Conservation (phyloP, 805 yeast genomes). For the Isabelozyma heimii region DNA sequence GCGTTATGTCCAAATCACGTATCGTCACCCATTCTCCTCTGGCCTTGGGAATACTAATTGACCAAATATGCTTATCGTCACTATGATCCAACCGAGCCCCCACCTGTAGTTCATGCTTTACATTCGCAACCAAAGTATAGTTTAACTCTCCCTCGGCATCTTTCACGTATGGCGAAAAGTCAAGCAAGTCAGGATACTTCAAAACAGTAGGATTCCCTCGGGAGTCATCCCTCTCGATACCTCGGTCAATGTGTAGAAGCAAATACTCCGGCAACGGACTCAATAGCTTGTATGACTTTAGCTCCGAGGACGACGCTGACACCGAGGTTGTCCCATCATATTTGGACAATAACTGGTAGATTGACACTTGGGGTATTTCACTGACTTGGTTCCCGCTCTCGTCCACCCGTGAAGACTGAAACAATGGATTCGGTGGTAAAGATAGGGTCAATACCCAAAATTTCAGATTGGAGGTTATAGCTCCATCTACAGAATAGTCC, state of each 20-base stretch:
- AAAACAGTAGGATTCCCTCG: constrained; percentile 52
- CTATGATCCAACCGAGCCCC: constrained; percentile 12
- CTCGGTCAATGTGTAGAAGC: constrained; percentile 56
- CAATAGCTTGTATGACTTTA: constrained; percentile 36
- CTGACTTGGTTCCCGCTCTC: not conserved
- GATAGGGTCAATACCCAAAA: constrained; percentile 60
- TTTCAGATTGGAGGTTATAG: constrained; percentile 5
- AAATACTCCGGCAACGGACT: constrained; percentile 51
- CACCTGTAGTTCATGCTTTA: constrained; percentile 10
- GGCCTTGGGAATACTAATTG: constrained; percentile 36
- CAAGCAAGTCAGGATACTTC: constrained; percentile 48
- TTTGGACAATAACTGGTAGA: constrained; percentile 44
- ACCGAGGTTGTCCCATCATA: constrained; percentile 31
- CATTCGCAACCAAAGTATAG: constrained; percentile 33
- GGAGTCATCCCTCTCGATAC: constrained; percentile 10
- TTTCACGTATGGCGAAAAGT: constrained; percentile 29
- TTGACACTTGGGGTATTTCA: constrained; percentile 50
- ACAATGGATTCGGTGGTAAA: constrained; percentile 54
- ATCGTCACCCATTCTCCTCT: constrained; percentile 57
- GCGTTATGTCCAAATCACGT: constrained; percentile 46
- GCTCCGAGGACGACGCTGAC: constrained; percentile 28
- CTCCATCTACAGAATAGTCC: constrained; percentile 18
- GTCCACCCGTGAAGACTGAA: constrained; percentile 40
- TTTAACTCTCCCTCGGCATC: constrained; percentile 13
- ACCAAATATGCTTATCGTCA: constrained; percentile 41